These are phyloP conservation scores for Voacanga thouarsii DNA, from an alignment of 257 asterid species.

Conservation along the genomic window DNA sequence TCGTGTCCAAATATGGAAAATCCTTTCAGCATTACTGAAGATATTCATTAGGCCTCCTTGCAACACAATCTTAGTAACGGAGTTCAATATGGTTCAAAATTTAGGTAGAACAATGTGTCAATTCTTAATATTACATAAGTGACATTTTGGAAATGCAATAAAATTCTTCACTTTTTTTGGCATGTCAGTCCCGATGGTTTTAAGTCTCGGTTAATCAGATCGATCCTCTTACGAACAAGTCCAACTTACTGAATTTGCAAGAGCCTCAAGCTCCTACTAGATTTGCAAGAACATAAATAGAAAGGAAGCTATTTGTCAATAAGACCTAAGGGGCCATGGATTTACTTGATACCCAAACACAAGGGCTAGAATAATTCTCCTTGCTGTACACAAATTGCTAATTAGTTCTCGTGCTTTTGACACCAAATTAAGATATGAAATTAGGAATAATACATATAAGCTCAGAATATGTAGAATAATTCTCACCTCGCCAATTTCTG, in stretches of 20 bases:
- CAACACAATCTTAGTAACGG: neutral
- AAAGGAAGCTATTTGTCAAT: neutral
- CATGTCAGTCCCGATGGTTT: slow-evolving; percentile 63
- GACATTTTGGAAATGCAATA: too few relatives aligned
- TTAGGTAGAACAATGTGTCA: too few relatives aligned
- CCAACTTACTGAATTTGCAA: slow-evolving; percentile 74
- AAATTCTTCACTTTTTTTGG: slow-evolving; percentile 60
- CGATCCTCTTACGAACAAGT: slow-evolving; percentile 58
- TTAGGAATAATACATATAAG: neutral
- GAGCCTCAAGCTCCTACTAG: slow-evolving; percentile 76
- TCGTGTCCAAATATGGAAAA: slow-evolving; percentile 36
- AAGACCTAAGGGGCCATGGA: neutral
- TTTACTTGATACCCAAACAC: neutral
- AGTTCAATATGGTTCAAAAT: neutral
- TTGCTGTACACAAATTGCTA: too few relatives aligned
- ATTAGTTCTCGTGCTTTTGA: neutral
- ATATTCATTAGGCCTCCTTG: neutral
- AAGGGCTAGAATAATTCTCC: neutral
- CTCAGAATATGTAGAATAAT: neutral
- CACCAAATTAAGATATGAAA: neutral
- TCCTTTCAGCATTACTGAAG: neutral
- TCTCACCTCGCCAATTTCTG: slow-evolving; percentile 66
- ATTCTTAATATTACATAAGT: too few relatives aligned
- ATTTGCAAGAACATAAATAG: slow-evolving; percentile 12
- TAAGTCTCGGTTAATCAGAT: slow-evolving; percentile 57